Percentiles rank a stretch among this genome's conserved stretches.
These are phyloP conservation scores for Cynanchum wilfordii DNA, from an alignment of 257 asterid genomes.

Conservation along the genomic window DNA sequence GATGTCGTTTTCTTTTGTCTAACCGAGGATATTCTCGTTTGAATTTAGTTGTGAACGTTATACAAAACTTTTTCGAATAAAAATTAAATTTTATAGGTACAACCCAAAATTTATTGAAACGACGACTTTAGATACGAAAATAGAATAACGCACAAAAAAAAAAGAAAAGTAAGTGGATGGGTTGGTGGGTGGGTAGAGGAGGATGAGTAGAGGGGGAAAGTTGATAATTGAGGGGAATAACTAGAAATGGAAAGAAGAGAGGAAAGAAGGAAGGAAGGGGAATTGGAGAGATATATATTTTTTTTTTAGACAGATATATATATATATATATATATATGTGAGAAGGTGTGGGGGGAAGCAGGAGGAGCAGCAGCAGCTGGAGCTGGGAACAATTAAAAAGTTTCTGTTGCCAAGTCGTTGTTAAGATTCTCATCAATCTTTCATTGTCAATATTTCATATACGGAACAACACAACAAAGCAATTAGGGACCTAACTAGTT, in stretches of 20 bases:
- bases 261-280: not conserved
- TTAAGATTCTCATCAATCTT: slow-evolving; percentile 7
- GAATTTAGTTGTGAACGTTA: too few species aligned
- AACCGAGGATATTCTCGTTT: too few species aligned
- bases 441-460: not conserved
- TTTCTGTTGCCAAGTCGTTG: not conserved
- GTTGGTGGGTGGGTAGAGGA: too few species aligned
- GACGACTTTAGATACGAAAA: too few species aligned
- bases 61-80: too few species aligned
- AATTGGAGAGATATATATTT: not conserved
- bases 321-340: too few species aligned
- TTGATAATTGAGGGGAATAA: not conserved
- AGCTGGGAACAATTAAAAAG: slow-evolving; percentile 11
- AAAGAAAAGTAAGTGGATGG: too few species aligned
- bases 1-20: too few species aligned
- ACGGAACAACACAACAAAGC: slow-evolving; percentile 15
- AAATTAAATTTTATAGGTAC: too few species aligned
- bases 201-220: not conserved
- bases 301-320: too few species aligned
- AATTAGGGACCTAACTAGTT: slow-evolving; percentile 15
- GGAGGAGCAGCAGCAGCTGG: not conserved
- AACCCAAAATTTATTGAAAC: too few species aligned
- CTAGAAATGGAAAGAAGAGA: not conserved
- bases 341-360: not conserved
- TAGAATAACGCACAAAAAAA: too few species aligned